Percentiles rank a stretch among this genome's conserved stretches.
Evolutionary conservation across 768 basidiomycete species (phyloP).

Genomic region (Boletus rubropictus): DNA sequence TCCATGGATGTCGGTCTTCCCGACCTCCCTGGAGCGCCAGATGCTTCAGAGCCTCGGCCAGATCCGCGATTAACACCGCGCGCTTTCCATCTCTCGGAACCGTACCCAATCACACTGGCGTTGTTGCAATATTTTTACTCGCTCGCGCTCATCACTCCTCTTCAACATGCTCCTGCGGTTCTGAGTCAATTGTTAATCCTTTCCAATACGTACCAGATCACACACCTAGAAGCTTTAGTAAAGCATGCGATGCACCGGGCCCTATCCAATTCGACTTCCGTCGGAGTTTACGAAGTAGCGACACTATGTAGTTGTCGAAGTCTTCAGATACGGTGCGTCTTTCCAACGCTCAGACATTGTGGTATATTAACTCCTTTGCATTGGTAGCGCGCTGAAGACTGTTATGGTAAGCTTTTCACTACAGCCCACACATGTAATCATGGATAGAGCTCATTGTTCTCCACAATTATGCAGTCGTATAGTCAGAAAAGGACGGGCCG

Average conservation of each 20-base stretch:
- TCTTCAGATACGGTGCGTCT: constrained; percentile 76
- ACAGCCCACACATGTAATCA: neutral
- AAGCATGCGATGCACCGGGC: constrained; percentile 92
- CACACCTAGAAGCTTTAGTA: constrained; percentile 71
- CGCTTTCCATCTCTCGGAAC: constrained; percentile 75
- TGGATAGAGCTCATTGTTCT: constrained; percentile 12
- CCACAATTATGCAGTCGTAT: constrained; percentile 50
- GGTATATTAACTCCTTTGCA: constrained; percentile 7
- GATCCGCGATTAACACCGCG: constrained; percentile 82
- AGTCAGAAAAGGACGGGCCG: constrained; percentile 66
- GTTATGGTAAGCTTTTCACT: constrained; percentile 57
- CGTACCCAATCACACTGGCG: constrained; percentile 84
- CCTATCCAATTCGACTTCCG: constrained; percentile 76
- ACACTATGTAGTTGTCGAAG: constrained; percentile 85
- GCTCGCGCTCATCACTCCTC: constrained; percentile 75
- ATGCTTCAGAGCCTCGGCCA: constrained; percentile 47
- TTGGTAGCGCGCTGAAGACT: constrained; percentile 64
- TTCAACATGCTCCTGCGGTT: constrained; percentile 88
- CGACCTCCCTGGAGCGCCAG: constrained; percentile 48
- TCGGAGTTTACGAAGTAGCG: constrained; percentile 92
- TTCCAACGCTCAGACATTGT: constrained; percentile 10
- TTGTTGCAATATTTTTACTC: constrained; percentile 94
- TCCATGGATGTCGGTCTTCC: constrained; percentile 60
- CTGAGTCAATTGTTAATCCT: constrained; percentile 82
- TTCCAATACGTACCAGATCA: constrained; percentile 73